Evolutionary conservation across 148 eudicot species (phyloP).

Genomic region (Rhododendron griersonianum): DNA sequence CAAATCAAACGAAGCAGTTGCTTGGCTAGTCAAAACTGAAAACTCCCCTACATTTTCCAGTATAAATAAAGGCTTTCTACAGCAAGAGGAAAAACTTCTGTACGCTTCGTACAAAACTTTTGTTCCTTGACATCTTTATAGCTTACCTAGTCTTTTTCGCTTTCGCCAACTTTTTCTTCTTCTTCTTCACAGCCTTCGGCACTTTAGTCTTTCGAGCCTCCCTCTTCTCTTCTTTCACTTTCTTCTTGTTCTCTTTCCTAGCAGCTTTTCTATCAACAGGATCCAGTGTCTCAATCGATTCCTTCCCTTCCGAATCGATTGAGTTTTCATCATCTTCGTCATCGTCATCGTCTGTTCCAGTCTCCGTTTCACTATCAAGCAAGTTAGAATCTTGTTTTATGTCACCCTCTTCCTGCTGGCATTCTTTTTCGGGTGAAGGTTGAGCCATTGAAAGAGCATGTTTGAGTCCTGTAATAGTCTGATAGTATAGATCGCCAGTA

Average conservation of each 20-base stretch:
- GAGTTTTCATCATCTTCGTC: slow-evolving; percentile 39
- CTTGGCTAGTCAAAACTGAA: not conserved
- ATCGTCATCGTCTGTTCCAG: slow-evolving; percentile 33
- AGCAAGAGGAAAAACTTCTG: not conserved
- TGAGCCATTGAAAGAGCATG: slow-evolving; percentile 33
- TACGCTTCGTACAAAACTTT: not conserved
- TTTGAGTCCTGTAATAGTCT: slow-evolving; percentile 70
- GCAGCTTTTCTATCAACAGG: slow-evolving; percentile 68
- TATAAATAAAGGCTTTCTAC: not conserved
- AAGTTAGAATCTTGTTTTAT: slow-evolving; percentile 17
- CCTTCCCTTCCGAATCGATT: slow-evolving; percentile 33
- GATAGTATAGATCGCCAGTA: slow-evolving; percentile 63
- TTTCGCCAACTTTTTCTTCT: slow-evolving; percentile 90
- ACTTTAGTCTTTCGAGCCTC: slow-evolving; percentile 79
- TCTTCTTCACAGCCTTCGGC: slow-evolving; percentile 83
- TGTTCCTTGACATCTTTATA: not conserved
- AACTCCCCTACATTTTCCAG: not conserved
- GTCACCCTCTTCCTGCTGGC: slow-evolving; percentile 10
- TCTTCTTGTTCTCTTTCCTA: slow-evolving; percentile 90
- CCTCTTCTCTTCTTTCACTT: slow-evolving; percentile 93
- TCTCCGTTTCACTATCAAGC: slow-evolving; percentile 35
- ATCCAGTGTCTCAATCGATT: slow-evolving; percentile 17
- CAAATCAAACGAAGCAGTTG: not conserved
- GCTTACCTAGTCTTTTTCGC: slow-evolving; percentile 48
- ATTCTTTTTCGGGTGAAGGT: slow-evolving; percentile 18